Evolutionary conservation across 805 yeast species (phyloP), one percentile per base, ranked within the genome.

Genomic region (Nakazawaea holstii): DNA sequence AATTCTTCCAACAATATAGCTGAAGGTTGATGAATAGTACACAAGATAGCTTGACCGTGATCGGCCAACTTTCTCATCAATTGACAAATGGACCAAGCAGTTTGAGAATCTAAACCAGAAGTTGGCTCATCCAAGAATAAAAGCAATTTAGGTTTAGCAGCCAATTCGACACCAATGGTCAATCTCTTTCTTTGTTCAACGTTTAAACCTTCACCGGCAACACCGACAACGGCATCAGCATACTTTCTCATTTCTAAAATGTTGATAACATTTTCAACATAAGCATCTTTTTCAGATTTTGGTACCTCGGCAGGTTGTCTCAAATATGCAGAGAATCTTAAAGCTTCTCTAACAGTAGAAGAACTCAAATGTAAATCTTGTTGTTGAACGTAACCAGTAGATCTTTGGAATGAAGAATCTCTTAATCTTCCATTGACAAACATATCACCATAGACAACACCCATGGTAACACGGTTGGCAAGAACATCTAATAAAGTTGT

Each of bases 371-470:
- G 94, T 53, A 85, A 67, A 72, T 85, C 92, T 59, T 84, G 90
- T 65, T 85, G 94, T 64, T 85, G 89, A 37, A 82, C 89, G 61
- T 84, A 85, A 48, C 94, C 94, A 59, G 87, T 84, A 5, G 86
- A 74, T 61, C 91, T 76, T 62, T 82, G 83, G 75, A 84, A 84
- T 31, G 89, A 80, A 40, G 73, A 66, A 55, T 77, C 85, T 58
- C 79, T 70, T 51, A 83, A 68, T 44, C 72, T 72, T 47, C 89
- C 90, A 60, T 86, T 84, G 26, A 85, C 91, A 61, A 82, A 66
- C 73, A 80, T 74, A 56, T 82, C 85, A 56, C 87, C 87, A 35
- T 88, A 76, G 37, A 85, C 77, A 14, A 79, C 80, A 65, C 92
- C 94, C 61, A 77, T 70, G 38, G 81, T 76, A 46, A 83, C 77